Conservation (phyloP, 2,329 filamentous ascomycete species). For the Aspergillus sp. region DNA sequence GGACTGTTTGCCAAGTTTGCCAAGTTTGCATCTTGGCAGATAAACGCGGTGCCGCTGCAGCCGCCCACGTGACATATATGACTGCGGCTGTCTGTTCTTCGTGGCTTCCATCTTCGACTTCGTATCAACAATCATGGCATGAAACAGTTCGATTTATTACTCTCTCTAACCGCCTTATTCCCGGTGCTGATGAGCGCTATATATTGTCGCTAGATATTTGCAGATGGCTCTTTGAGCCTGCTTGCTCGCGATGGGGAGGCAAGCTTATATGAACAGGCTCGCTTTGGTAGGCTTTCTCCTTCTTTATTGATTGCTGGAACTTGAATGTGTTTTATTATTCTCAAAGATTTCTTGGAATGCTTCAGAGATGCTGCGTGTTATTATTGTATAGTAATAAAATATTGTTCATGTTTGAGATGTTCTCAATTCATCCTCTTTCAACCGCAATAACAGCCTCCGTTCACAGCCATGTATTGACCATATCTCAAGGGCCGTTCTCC, state of each 20-base stretch:
- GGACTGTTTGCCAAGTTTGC: slow-evolving; percentile 19
- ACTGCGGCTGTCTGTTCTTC: background rate
- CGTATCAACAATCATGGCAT: background rate
- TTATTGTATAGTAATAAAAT: background rate
- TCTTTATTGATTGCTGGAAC: background rate
- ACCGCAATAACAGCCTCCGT: no score
- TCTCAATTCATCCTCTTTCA: background rate
- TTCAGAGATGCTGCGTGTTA: background rate
- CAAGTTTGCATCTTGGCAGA: background rate
- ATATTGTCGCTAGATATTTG: background rate
- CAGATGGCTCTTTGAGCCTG: background rate
- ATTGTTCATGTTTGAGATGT: slow-evolving; percentile 2
- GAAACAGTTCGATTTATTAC: background rate
- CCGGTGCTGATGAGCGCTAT: background rate
- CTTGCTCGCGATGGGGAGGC: slow-evolving; percentile 33
- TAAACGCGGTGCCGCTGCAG: slow-evolving; percentile 8
- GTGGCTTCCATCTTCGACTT: background rate
- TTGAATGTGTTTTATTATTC: background rate
- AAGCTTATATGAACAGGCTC: slow-evolving; percentile 38
- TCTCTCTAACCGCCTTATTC: background rate
- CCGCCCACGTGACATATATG: slow-evolving; percentile 9
- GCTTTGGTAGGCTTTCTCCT: slow-evolving; percentile 34
- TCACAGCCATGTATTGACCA: slow-evolving; percentile 12
- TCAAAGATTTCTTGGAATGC: background rate
- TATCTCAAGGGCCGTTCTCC: slow-evolving; percentile 36